A percentile compares a stretch with the other conserved stretches of the same genome.
Evolutionary conservation across 768 basidiomycete species (phyloP).

Genomic region (Hortiboletus flavorubellus): DNA sequence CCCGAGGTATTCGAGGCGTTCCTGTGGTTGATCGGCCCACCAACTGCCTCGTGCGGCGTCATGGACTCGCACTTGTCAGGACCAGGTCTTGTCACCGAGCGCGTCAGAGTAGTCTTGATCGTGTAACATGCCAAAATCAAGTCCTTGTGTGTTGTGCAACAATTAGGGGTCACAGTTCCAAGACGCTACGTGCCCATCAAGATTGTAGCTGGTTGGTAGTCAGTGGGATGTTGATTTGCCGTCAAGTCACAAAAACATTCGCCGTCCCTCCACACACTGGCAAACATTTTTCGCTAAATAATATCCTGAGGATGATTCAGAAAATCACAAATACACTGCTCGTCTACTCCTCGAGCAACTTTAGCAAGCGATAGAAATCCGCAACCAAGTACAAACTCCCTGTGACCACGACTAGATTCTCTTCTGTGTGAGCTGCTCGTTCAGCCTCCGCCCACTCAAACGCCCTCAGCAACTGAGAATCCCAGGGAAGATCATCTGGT

Average conservation of each 20-base stretch:
- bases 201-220: too few relatives aligned
- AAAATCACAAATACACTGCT: background rate
- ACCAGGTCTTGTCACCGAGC: slow-evolving; percentile 8
- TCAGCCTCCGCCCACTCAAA: slow-evolving; percentile 42
- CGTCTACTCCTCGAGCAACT: slow-evolving; percentile 9
- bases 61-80: slow-evolving; percentile 11
- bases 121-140: slow-evolving; percentile 2
- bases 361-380: slow-evolving; percentile 73
- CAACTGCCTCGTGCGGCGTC: slow-evolving; percentile 7
- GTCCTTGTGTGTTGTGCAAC: background rate
- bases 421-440: slow-evolving; percentile 6
- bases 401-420: slow-evolving; percentile 66
- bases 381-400: slow-evolving; percentile 95
- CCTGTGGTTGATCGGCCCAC: slow-evolving; percentile 23
- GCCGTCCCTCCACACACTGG: background rate
- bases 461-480: slow-evolving; percentile 42
- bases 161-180: background rate
- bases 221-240: background rate
- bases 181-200: background rate
- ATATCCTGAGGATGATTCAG: background rate
- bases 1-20: slow-evolving; percentile 25
- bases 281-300: background rate
- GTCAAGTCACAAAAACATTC: background rate
- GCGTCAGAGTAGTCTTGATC: slow-evolving; percentile 9
- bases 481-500: slow-evolving; percentile 31